phyloP scores from a whole-genome alignment of 2,329 filamentous ascomycete genomes.

The Colletotrichum sp. region DNA sequence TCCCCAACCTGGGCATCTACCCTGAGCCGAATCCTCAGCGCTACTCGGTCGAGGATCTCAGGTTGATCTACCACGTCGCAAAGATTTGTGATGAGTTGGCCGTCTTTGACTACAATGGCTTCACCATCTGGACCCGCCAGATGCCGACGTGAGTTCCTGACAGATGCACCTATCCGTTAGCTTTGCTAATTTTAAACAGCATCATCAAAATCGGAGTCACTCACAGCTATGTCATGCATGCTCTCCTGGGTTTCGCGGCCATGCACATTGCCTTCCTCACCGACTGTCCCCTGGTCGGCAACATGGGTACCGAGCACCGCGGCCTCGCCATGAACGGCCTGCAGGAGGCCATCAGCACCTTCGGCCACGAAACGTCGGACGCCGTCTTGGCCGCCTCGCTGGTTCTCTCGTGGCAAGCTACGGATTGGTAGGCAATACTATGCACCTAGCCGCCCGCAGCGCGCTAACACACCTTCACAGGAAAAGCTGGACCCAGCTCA shows the following conservation, averaged over 20 bases:
- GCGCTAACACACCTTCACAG: constrained; percentile 54
- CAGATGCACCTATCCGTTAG: background rate
- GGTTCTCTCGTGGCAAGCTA: constrained; percentile 93
- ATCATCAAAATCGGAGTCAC: constrained; percentile 83
- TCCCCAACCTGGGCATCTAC: constrained; percentile 79
- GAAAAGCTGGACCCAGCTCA: constrained; percentile 90
- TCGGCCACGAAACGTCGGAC: constrained; percentile 87
- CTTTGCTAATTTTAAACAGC: constrained; percentile 43
- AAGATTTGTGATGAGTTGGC: constrained; percentile 85
- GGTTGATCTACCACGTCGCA: constrained; percentile 89
- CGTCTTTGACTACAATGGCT: constrained; percentile 76
- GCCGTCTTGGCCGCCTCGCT: constrained; percentile 91
- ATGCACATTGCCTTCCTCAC: constrained; percentile 92
- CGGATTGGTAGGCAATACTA: constrained; percentile 78
- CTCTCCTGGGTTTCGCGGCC: constrained; percentile 90
- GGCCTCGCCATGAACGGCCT: constrained; percentile 85
- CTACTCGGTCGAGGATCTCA: constrained; percentile 79
- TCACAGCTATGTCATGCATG: constrained; percentile 91
- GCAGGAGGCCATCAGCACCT: constrained; percentile 83
- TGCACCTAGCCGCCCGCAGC: constrained; percentile 30
- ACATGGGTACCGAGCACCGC: constrained; percentile 88
- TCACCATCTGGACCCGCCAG: constrained; percentile 91
- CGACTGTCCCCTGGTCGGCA: constrained; percentile 82
- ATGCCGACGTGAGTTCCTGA: constrained; percentile 79
- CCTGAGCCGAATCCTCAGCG: constrained; percentile 75